A percentile compares a stretch with the other conserved stretches of the same genome.
Conservation (phyloP, 208 protist genomes). For the Crithidia brevicula region DNA sequence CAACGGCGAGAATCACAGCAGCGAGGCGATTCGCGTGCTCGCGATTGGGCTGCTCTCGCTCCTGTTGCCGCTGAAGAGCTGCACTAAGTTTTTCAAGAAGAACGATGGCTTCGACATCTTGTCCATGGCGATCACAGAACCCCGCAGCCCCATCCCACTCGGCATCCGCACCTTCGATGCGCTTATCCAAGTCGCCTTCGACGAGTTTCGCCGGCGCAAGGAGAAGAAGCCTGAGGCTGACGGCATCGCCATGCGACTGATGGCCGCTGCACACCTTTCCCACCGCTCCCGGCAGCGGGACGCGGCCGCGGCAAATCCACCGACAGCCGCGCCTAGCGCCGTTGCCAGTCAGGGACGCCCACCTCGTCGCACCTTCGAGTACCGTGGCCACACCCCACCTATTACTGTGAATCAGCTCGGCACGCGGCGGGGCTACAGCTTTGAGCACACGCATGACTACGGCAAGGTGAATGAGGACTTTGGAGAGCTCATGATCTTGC, state of each 20-base stretch:
- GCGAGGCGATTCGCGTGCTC: conserved; percentile 80
- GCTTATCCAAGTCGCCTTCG: conserved; percentile 85
- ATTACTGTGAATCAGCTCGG: conserved; percentile 40
- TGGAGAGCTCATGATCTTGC: conserved; percentile 29
- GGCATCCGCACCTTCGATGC: conserved; percentile 75
- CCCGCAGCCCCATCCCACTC: conserved; percentile 45
- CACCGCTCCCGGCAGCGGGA: conserved; percentile 42
- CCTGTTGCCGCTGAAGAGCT: conserved; percentile 71
- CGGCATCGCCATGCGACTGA: conserved; percentile 29
- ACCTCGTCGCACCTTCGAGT: conserved; percentile 19
- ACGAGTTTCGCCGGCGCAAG: conserved; percentile 58
- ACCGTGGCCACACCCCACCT: conserved; percentile 26
- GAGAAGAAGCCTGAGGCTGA: conserved; percentile 28
- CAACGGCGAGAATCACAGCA: conserved; percentile 72
- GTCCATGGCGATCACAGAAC: conserved; percentile 56
- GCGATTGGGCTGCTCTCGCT: conserved; percentile 83
- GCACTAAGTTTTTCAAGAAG: conserved; percentile 66
- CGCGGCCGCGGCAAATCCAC: not conserved
- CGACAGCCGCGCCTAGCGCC: not conserved
- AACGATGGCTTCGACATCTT: conserved; percentile 74
- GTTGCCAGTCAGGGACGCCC: not conserved
- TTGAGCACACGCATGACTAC: conserved; percentile 74
- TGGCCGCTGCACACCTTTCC: conserved; percentile 26
- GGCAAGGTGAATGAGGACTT: conserved; percentile 54
- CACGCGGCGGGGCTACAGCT: conserved; percentile 76